Base-by-base conservation (phyloP, 1,139 yeast genomes). In the Kodamaea anthophila region DNA sequence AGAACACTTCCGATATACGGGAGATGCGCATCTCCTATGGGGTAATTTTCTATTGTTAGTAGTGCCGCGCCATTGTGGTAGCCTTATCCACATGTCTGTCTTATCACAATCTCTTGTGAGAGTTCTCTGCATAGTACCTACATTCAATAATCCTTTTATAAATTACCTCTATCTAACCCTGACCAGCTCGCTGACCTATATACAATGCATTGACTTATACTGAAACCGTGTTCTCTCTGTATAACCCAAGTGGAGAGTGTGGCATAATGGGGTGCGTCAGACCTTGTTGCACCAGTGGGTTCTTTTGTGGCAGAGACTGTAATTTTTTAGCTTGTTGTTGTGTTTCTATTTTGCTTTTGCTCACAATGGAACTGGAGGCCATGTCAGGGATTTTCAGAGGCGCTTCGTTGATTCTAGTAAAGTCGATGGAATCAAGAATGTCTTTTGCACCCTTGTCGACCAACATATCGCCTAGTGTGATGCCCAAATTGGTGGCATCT, bases 391-490 rank as follows among this genome's bases (percentile, higher is more conserved):
- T 16, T 15, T 22, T 24, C 8, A 24, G 28, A 9, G 67, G 67
- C 13, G 54, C 51, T 41, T 64, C 65, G 43, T 65, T 64, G 37
- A 79, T 74, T 46, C 70, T 72, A 37, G 75, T 82, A 41, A 81
- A 77, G 48, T 86, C 84, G 40, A 91, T 85, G 40, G 66, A 77
- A 46, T 86, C 94, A 42, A 91, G 68, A 29, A 91, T 91, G 33
- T 60, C 65, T 52, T 80, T 84, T 11, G 95, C 98, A 24, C 98
- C 98, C 39, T 72, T 69, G 13, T 64, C 71, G 30, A 80, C 68
- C 58, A 91, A 68, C 44, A 59, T 60, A 30, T 70, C 67, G 15
- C 96, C 97, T 41, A 91, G 65, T 33, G 64, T 60, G 31, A 65
- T 61, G 33, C 98, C 98, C 25, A 85, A 70, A 23, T 51, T 55